Evolutionary conservation across 2,329 filamentous ascomycete species (phyloP), one percentile per base, ranked within the genome.

Genomic region (Harringtonia aguacate): DNA sequence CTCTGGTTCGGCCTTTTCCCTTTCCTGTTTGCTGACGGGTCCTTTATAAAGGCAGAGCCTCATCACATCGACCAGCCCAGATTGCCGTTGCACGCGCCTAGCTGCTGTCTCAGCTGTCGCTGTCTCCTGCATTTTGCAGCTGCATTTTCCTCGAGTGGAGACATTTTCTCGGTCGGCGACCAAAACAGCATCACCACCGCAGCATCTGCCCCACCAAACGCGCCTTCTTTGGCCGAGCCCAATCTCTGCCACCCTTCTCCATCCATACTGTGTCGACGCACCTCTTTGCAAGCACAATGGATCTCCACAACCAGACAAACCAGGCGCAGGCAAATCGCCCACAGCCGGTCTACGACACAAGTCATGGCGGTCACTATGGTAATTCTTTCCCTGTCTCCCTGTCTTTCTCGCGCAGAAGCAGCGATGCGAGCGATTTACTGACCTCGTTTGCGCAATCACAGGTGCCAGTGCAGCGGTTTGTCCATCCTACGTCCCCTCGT

Each of bases 281-380:
- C 4, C 40, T 39, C 30, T n/a, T n/a, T 33, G 18, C 27, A 45
- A 36, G 50, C 52, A 61, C 48, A 53, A 80, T 80, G 76, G 75
- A 80, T 53, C 65, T 63, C 38, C 65, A 72, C 56, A 65, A 71
- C 51, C 67, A 72, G 49, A 65, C 75, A 47, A 66, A 73, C 49
- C 75, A 77, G 56, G 58, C 63, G 40, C 77, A 81, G 58, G 70
- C 74, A 57, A 70, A 67, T 55, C 74, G 77, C 52, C 69, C 73
- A 51, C 71, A 75, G 56, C 78, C 78, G 15, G 72, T 76, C n/a
- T 88, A 88, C 61, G 83, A 88, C 63, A 77, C 77, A 41, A 73
- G 68, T 53, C 79, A 84, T 58, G 84, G 82, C 48, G 84, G 84
- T 43, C 84, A 88, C 62, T 88, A 87, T 67, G 83, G 84, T 86